Evolutionary conservation across 345 rosid species (phyloP), one percentile per base, ranked within the genome.

Genomic region (Rhizophora apiculata): DNA sequence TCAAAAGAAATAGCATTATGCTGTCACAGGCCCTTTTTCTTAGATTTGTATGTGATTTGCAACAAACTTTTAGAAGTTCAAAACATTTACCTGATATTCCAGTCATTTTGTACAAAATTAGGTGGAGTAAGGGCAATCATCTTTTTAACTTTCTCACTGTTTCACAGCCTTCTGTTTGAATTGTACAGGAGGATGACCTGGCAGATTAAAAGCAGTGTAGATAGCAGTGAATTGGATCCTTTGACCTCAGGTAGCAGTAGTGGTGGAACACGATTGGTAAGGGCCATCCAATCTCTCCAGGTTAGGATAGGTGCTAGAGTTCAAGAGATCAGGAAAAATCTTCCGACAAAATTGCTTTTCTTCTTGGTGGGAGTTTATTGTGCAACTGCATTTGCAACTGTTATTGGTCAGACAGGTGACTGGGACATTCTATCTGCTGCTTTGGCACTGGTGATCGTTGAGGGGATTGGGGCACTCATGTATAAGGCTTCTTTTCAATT

Each of bases 351-450:
- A 73, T 72, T 94, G 37, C 79, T 94, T 70, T 91, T 89, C 81
- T 88, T 94, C 78, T 76, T 94, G 89, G 87, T 86, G 10, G 98
- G 98, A 26, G 87, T 85, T 74, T 91, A 94, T 63, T 91, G 90
- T 69, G 97, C 97, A 65, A 94, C 90, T 20, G 89, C 89, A 60
- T 88, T 86, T 63, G 82, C 86, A 6, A 88, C 89, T 55, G 91
- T 91, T 70, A 94, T 89, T n/a, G 98, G 98, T 74, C 97, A 94
- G 82, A 91, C 95, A 13, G 98, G 96, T 65, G 98, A 94, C 64
- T 94, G 97, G 98, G 97, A 94, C 87, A 93, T 91, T 59, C 80
- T 94, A 20, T 89, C 98, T 70, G 98, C 97, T 68, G 96, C 84
- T 46, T 78, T 90, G 55, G 97, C 97, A 29, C 93, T 87, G 43